Conservation (phyloP, 768 basidiomycete genomes). For the Collybia mongolica region DNA sequence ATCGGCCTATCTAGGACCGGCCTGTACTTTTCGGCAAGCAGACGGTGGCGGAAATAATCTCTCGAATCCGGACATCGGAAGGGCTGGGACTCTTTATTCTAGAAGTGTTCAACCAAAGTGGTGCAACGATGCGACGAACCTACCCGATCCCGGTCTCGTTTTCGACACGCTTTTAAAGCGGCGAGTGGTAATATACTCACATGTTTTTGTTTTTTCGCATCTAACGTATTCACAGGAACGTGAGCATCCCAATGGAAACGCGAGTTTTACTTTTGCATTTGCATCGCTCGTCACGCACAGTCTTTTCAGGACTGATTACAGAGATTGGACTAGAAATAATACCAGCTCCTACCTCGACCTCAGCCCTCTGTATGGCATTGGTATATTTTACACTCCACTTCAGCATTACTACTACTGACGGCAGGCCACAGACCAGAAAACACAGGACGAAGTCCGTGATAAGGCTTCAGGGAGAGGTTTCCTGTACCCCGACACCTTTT, state of each 20-base stretch:
- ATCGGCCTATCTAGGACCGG: conserved; percentile 32
- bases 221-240: conserved; percentile 4
- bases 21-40: conserved; percentile 37
- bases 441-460: conserved; percentile 43
- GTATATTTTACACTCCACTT: conserved; percentile 15
- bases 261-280: conserved; percentile 12
- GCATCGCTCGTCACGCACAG: conserved; percentile 55
- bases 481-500: conserved; percentile 51
- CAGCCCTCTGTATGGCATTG: conserved; percentile 51
- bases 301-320: conserved; percentile 45
- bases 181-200: conserved; percentile 30
- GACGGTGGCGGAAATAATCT: conserved; percentile 53
- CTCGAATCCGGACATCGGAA: conserved; percentile 43
- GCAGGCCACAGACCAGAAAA: conserved; percentile 24
- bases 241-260: neutral
- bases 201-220: conserved; percentile 17
- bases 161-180: conserved; percentile 59
- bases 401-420: neutral
- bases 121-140: conserved; percentile 34
- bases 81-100: conserved; percentile 50
- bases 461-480: conserved; percentile 44
- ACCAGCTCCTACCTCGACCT: conserved; percentile 56
- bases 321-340: conserved; percentile 43
- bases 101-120: conserved; percentile 47
- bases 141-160: conserved; percentile 58